Percentiles rank a stretch among this genome's conserved stretches.
Conservation (phyloP, 2,329 filamentous ascomycete genomes). For the Fusarium acutatum region DNA sequence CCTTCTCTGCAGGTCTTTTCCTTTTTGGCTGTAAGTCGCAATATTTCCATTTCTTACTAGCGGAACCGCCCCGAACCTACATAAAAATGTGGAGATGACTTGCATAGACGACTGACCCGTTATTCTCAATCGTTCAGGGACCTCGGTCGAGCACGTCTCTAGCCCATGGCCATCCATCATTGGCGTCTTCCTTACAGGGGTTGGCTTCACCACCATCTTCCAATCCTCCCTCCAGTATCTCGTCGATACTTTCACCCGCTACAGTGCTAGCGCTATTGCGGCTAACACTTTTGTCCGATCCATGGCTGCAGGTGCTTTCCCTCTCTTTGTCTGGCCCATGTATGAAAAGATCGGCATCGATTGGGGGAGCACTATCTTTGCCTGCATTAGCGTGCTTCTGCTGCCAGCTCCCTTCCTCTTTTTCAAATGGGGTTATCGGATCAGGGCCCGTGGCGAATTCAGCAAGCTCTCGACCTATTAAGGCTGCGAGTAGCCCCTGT, state of each 20-base stretch:
- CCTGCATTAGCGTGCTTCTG: background rate
- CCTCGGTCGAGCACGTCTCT: background rate
- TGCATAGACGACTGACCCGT: slow-evolving; percentile 1
- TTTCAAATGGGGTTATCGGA: background rate
- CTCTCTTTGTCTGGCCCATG: background rate
- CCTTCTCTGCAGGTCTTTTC: background rate
- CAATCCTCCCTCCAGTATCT: background rate
- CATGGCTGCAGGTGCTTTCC: background rate
- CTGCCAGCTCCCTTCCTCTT: background rate
- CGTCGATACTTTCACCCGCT: background rate
- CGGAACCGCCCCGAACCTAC: background rate
- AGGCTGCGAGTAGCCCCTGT: background rate
- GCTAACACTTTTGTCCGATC: background rate
- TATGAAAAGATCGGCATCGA: background rate
- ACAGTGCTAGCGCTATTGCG: background rate
- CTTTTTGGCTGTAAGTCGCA: background rate
- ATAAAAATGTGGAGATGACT: background rate
- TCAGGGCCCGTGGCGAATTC: background rate
- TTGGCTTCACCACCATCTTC: slow-evolving; percentile 1
- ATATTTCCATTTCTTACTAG: too few relatives aligned
- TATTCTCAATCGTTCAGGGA: background rate
- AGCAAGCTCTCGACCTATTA: background rate
- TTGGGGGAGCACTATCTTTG: background rate
- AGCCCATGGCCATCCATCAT: background rate
- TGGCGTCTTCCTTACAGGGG: background rate